Conservation (phyloP, 73 alveolate species). For the Blepharisma stoltei region DNA sequence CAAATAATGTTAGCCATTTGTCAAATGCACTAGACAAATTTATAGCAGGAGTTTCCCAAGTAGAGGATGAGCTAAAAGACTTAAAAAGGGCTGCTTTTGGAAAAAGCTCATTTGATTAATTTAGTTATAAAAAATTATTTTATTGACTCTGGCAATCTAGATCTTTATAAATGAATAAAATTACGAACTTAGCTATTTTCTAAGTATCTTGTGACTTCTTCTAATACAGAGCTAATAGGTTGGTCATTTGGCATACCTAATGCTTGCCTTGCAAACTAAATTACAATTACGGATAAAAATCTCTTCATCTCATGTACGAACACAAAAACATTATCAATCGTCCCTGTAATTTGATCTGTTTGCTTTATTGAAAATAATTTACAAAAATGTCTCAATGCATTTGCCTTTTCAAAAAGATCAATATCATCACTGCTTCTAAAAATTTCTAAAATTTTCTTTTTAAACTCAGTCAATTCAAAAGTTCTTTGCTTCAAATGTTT, state of each 20-base stretch:
- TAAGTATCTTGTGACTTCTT: background rate
- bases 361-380: slow-evolving; percentile 4
- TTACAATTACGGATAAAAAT: slow-evolving; percentile 6
- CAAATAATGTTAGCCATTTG: too few relatives aligned
- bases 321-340: slow-evolving; percentile 18
- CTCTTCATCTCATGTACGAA: slow-evolving; percentile 23
- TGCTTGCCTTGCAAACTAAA: slow-evolving; percentile 8
- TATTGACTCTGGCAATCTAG: too few relatives aligned
- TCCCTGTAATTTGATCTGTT: background rate
- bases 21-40: too few relatives aligned
- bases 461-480: background rate
- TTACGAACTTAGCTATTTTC: too few relatives aligned
- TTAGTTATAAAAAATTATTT: too few relatives aligned
- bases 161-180: too few relatives aligned
- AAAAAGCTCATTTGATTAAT: too few relatives aligned
- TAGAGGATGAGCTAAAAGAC: too few relatives aligned
- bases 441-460: background rate
- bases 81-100: too few relatives aligned
- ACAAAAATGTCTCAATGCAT: slow-evolving; percentile 2
- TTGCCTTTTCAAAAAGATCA: background rate
- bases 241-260: slow-evolving; percentile 9
- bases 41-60: too few relatives aligned
- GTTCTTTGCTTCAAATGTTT: background rate
- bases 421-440: background rate
- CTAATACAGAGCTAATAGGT: background rate